These are phyloP conservation scores for Lepidium aucheri DNA, from an alignment of 345 rosid genomes.

Conservation along the genomic window DNA sequence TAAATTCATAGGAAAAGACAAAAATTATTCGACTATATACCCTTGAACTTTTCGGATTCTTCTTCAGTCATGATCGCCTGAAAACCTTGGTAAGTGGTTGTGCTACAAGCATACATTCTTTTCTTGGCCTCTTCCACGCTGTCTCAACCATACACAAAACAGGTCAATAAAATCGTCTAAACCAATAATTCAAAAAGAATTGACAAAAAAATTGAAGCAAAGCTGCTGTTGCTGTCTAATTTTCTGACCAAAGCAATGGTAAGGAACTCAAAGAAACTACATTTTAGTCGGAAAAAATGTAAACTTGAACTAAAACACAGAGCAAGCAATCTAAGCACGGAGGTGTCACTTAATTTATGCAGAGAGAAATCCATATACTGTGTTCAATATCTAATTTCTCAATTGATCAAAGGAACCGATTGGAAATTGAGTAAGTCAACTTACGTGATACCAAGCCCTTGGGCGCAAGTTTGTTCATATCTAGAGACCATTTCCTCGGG, in stretches of 20 bases:
- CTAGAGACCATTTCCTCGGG: conserved; percentile 73
- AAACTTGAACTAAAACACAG: neutral
- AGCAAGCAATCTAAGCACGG: neutral
- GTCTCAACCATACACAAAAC: conserved; percentile 10
- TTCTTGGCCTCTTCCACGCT: conserved; percentile 84
- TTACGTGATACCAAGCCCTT: conserved; percentile 83
- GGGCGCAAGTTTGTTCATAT: conserved; percentile 73
- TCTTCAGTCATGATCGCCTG: conserved; percentile 88
- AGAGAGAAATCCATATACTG: neutral
- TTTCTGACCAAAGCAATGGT: neutral
- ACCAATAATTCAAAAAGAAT: neutral
- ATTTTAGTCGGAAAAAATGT: neutral
- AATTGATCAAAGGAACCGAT: neutral
- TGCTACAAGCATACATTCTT: conserved; percentile 93
- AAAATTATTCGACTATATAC: conserved; percentile 18
- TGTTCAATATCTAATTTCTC: neutral
- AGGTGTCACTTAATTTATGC: neutral
- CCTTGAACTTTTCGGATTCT: conserved; percentile 68
- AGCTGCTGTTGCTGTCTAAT: neutral
- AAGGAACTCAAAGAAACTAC: neutral
- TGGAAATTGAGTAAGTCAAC: neutral
- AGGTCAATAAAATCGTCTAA: neutral
- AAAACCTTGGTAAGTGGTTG: conserved; percentile 88
- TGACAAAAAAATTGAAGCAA: neutral
- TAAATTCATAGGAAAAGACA: neutral